phyloP scores from a whole-genome alignment of 108 stramenopile species.

The Nitzschia sp. region DNA sequence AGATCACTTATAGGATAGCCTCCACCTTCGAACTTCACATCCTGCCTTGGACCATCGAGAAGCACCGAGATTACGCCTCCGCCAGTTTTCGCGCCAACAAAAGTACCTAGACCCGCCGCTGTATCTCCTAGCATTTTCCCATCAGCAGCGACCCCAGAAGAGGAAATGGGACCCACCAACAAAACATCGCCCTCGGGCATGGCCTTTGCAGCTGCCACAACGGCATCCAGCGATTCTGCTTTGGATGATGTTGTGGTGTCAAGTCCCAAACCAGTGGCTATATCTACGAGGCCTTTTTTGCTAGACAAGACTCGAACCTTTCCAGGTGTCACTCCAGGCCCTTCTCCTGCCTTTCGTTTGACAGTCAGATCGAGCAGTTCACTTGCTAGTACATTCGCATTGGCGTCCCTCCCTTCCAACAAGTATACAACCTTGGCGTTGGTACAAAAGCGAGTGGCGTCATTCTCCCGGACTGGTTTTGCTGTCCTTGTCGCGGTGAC shows the following conservation, averaged over 20 bases:
- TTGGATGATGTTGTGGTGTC: not conserved
- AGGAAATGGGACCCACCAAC: conserved; percentile 27
- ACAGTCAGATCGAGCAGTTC: conserved; percentile 24
- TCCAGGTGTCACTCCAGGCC: conserved; percentile 28
- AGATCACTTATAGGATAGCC: conserved; percentile 22
- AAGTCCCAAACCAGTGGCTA: not conserved
- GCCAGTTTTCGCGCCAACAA: conserved; percentile 19
- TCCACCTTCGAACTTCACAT: conserved; percentile 7
- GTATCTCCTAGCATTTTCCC: conserved; percentile 19
- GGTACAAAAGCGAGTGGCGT: conserved; percentile 34
- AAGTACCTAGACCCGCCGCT: conserved; percentile 9
- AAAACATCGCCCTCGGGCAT: conserved; percentile 22
- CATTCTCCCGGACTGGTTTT: conserved; percentile 34
- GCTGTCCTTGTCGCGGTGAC: conserved; percentile 4
- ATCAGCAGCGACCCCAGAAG: conserved; percentile 15
- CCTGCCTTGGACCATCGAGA: conserved; percentile 18
- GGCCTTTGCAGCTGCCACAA: not conserved
- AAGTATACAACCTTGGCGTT: conserved; percentile 28
- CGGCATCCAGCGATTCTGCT: not conserved
- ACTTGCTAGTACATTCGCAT: not conserved
- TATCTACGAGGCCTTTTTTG: not conserved
- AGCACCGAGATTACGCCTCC: conserved; percentile 23
- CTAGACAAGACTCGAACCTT: conserved; percentile 4
- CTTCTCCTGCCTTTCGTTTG: conserved; percentile 24
- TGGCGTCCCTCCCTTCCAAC: conserved; percentile 10